Evolutionary conservation across 1,284 basidiomycete genomes (phyloP), one percentile per base, ranked within the genome.

Genomic region (Cutaneotrichosporon curvatum): DNA sequence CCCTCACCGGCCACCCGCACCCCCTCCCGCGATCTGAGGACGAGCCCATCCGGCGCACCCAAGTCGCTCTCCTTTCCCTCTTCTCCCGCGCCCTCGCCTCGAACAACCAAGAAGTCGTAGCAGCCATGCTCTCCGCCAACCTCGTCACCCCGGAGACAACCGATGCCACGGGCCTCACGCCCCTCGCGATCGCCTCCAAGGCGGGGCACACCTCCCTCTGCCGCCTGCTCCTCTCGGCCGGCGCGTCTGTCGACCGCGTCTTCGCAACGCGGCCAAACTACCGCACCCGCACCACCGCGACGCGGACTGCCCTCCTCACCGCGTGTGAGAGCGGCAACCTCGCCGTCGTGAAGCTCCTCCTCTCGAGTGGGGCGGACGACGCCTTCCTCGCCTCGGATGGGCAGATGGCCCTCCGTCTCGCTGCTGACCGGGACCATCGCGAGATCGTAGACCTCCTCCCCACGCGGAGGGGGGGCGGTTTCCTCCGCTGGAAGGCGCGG

Each of bases 311-410:
- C 15, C 67, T 94, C 23, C 88, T 92, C 61, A 75, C 91, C 0
- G 87, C 88, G 1, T 80, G 81, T 15, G 87, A 90, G 60, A 74
- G 86, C 62, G 89, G 89, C 0, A 76, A 81, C 54, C 46, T 74
- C 4, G 72, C 74, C 0, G 70, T 79, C 0, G 83, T 84, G 4
- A 70, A 76, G 54, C 47, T 81, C 2, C 69, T 92, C 20, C 62
- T 91, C 16, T 59, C 70, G 15, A 73, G 74, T 37, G 87, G 85
- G 1, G 87, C 83, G 6, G 79, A 88, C 59, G 51, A 53, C 23
- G 21, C 12, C 0, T 12, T 45, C 14, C 16, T 50, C 15, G 48
- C 48, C 2, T 39, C 47, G 0, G 51, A 53, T 33, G 51, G 51
- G 4, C 51, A 53, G 39, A 37, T 47, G 3, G 51, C 51, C 12